Conservation (phyloP, 768 basidiomycete genomes). For the Gymnopilus dilepis region DNA sequence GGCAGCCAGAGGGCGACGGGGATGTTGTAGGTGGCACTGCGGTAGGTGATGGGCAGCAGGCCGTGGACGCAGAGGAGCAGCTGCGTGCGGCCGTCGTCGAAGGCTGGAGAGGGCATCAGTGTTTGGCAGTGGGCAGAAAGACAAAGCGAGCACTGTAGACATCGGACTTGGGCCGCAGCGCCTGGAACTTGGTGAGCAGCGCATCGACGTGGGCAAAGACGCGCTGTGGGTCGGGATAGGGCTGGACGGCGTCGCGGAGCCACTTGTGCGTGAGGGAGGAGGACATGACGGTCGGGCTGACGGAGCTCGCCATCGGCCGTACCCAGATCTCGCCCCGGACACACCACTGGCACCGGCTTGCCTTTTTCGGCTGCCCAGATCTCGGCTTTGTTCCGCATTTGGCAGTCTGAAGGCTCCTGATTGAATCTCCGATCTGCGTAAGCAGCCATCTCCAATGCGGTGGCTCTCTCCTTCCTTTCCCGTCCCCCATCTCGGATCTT, state of each 20-base stretch:
- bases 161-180: conserved; percentile 80
- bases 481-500: conserved; percentile 57
- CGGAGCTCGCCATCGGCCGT: conserved; percentile 10
- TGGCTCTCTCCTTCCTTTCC: conserved; percentile 57
- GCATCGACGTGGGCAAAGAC: conserved; percentile 69
- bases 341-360: conserved; percentile 16
- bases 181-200: conserved; percentile 54
- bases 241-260: conserved; percentile 66
- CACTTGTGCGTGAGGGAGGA: conserved; percentile 58
- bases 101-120: conserved; percentile 54
- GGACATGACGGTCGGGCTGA: conserved; percentile 25
- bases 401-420: conserved; percentile 36
- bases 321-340: background rate
- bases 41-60: conserved; percentile 85
- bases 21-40: conserved; percentile 85
- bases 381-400: conserved; percentile 31
- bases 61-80: conserved; percentile 92
- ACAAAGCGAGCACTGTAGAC: conserved; percentile 64
- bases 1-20: conserved; percentile 91
- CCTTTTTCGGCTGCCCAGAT: conserved; percentile 20
- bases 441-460: conserved; percentile 47
- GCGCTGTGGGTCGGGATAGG: conserved; percentile 60
- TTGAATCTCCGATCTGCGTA: conserved; percentile 33
- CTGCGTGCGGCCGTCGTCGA: conserved; percentile 94
- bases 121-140: conserved; percentile 7